A percentile compares a stretch with the other conserved stretches of the same genome.
These are phyloP conservation scores for Eleusine indica DNA, from an alignment of 176 grass and related monocot species.

Conservation along the genomic window DNA sequence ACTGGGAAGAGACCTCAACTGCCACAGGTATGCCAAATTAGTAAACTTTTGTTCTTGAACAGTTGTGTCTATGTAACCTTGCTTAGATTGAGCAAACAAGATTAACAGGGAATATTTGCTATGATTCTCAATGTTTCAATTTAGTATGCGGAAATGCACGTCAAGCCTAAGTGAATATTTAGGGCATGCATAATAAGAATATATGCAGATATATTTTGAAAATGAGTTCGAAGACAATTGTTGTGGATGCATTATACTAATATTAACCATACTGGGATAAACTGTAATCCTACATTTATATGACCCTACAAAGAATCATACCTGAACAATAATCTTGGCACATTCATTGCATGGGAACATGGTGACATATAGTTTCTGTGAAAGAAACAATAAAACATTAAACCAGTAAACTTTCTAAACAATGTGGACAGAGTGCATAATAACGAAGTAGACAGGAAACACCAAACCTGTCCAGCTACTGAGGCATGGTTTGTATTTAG, in stretches of 20 bases:
- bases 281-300: not conserved
- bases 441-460: slow-evolving; percentile 1
- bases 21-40: not conserved
- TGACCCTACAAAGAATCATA: slow-evolving; percentile 33
- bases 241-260: not conserved
- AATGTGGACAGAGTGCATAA: slow-evolving; percentile 3
- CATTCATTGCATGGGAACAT: slow-evolving; percentile 99
- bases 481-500: slow-evolving; percentile 98
- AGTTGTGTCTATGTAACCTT: not conserved
- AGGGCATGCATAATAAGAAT: slow-evolving; percentile 10
- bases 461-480: slow-evolving; percentile 84
- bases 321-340: slow-evolving; percentile 98
- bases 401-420: slow-evolving; percentile 13
- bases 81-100: not conserved
- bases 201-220: not conserved
- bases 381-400: slow-evolving; percentile 24
- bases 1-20: not conserved
- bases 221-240: not conserved
- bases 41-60: slow-evolving; percentile 6
- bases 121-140: not conserved
- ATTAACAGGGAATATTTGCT: not conserved
- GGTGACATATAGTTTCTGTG: slow-evolving; percentile 96
- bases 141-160: not conserved
- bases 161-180: slow-evolving; percentile 6
- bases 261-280: not conserved